phyloP scores from a whole-genome alignment of 208 protist genomes.

The Lotmaria passim region DNA sequence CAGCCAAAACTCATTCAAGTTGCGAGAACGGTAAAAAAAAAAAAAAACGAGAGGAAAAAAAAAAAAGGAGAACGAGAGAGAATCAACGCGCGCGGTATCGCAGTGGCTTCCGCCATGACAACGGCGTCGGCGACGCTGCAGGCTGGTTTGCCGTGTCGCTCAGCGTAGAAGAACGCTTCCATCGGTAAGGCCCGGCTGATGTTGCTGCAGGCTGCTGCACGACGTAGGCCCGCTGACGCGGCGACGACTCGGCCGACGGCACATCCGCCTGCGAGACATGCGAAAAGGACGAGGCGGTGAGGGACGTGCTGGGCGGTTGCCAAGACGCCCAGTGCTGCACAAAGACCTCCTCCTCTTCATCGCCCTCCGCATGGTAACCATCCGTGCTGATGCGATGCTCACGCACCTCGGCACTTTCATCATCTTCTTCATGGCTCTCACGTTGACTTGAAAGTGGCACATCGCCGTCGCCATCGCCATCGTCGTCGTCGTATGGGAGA shows the following conservation, averaged over 20 bases:
- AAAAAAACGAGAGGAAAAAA: conserved; percentile 25
- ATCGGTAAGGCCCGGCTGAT: not conserved
- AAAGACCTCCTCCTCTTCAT: conserved; percentile 22
- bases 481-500: too few relatives aligned
- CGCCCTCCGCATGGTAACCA: not conserved
- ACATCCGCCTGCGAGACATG: conserved; percentile 29
- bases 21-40: too few relatives aligned
- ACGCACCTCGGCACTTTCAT: too few relatives aligned
- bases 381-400: too few relatives aligned
- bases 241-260: conserved; percentile 29
- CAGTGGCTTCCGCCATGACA: conserved; percentile 28
- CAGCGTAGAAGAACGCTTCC: not conserved
- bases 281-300: conserved; percentile 37
- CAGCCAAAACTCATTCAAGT: too few relatives aligned
- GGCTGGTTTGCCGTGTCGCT: too few relatives aligned
- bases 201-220: conserved; percentile 8
- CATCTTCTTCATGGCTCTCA: too few relatives aligned
- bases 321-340: conserved; percentile 31
- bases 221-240: conserved; percentile 10
- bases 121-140: not conserved
- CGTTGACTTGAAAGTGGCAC: too few relatives aligned
- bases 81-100: conserved; percentile 11
- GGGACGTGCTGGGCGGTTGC: conserved; percentile 21
- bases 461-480: too few relatives aligned
- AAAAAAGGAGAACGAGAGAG: conserved; percentile 21